These are phyloP conservation scores for Apiospora kogelbergensis DNA, from an alignment of 2,329 filamentous ascomycete species.

Conservation along the genomic window DNA sequence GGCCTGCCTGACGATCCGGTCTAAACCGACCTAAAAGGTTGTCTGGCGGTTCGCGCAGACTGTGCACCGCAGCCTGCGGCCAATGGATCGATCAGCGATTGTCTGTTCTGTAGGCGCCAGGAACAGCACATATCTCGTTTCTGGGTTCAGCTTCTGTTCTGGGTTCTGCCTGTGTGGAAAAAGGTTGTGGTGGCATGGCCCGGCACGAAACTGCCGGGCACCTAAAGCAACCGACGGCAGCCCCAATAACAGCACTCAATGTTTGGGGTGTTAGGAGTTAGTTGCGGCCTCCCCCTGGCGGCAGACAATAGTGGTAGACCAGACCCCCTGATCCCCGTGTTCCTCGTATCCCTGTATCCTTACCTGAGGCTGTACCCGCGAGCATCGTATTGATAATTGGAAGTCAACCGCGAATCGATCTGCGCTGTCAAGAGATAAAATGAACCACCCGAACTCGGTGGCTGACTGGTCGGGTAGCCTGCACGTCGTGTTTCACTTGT, in stretches of 20 bases:
- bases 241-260: neutral
- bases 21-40: neutral
- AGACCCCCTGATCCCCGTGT: neutral
- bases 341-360: neutral
- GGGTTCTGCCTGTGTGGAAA: neutral
- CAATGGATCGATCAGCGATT: neutral
- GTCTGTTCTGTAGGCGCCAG: neutral
- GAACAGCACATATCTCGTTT: neutral
- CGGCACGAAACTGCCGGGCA: neutral
- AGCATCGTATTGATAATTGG: neutral
- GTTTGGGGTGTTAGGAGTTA: neutral
- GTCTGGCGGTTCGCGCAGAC: neutral
- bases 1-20: slow-evolving; percentile 5
- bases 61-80: too few relatives aligned
- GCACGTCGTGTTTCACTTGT: neutral
- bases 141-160: neutral
- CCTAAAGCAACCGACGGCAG: too few relatives aligned
- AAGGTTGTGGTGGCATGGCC: neutral
- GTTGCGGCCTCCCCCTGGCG: neutral
- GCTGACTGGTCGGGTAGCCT: neutral
- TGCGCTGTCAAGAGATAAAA: neutral
- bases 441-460: neutral
- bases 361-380: neutral
- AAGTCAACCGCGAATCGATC: neutral
- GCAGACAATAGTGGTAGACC: too few relatives aligned